These are phyloP conservation scores for Diaporthe vexans DNA, from an alignment of 2,329 filamentous ascomycete species.

Conservation along the genomic window DNA sequence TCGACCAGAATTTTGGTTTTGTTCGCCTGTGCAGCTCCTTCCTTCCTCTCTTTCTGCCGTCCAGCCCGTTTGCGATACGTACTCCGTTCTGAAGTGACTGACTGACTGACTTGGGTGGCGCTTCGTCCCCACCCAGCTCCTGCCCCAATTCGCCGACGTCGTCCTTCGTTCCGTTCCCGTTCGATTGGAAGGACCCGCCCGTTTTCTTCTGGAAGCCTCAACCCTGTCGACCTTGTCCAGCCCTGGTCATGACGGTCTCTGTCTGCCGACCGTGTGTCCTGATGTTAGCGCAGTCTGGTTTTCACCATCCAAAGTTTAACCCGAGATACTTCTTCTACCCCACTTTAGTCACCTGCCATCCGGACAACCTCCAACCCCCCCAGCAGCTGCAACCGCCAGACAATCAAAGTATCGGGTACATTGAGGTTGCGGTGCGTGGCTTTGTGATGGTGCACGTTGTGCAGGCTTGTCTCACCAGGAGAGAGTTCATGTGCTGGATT, in stretches of 20 bases:
- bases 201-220: conserved; percentile 39
- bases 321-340: background rate
- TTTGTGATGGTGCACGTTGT: conserved; percentile 12
- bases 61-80: background rate
- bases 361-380: conserved; percentile 9
- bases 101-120: background rate
- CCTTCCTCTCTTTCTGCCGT: background rate
- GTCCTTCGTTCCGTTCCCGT: conserved; percentile 28
- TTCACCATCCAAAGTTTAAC: background rate
- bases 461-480: background rate
- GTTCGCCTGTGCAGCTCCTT: too few relatives aligned
- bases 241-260: background rate
- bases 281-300: background rate
- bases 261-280: background rate
- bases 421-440: background rate
- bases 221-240: conserved; percentile 23
- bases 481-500: background rate
- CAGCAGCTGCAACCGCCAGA: too few relatives aligned
- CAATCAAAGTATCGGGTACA: conserved; percentile 4
- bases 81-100: background rate
- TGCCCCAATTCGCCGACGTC: background rate
- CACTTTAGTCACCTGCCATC: conserved; percentile 27
- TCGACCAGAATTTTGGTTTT: too few relatives aligned
- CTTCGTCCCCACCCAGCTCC: background rate
- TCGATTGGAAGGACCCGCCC: conserved; percentile 24